These are phyloP conservation scores for Mucor lusitanicus DNA, from an alignment of 371 early-diverging fungal species.

Conservation along the genomic window DNA sequence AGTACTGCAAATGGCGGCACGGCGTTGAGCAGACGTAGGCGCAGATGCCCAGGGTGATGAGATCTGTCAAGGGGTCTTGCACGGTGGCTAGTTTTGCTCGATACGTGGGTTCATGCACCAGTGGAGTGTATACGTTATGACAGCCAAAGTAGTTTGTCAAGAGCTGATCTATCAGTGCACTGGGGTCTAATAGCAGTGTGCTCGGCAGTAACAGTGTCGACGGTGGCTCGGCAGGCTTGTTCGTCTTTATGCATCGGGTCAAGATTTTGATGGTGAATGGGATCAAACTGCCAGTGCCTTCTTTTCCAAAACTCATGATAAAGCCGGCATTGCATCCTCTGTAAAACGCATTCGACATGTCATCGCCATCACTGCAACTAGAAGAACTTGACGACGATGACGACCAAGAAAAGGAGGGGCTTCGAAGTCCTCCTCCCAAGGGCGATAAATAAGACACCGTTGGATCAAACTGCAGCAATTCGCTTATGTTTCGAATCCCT, in stretches of 20 bases:
- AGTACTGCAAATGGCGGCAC: conserved; percentile 5
- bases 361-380: not conserved
- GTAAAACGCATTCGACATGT: not conserved
- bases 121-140: conserved; percentile 3
- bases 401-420: too few species aligned
- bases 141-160: conserved; percentile 13
- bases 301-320: not conserved
- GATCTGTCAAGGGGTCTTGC: conserved; percentile 3
- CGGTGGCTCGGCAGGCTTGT: not conserved
- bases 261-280: not conserved
- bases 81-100: not conserved
- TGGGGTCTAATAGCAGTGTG: not conserved
- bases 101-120: conserved; percentile 15
- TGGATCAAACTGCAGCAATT: conserved; percentile 7
- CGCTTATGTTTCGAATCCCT: conserved; percentile 16
- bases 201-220: not conserved
- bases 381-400: too few species aligned
- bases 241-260: not conserved
- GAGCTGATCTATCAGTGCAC: not conserved
- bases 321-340: not conserved
- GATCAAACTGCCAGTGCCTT: not conserved
- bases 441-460: conserved; percentile 2
- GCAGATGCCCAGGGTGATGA: conserved; percentile 12
- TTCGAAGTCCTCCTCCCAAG: not conserved
- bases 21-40: conserved; percentile 10